A percentile compares a stretch with the other conserved stretches of the same genome.
Evolutionary conservation across 2,329 filamentous ascomycete species (phyloP).

Genomic region (Xylariomycetidae sp.): DNA sequence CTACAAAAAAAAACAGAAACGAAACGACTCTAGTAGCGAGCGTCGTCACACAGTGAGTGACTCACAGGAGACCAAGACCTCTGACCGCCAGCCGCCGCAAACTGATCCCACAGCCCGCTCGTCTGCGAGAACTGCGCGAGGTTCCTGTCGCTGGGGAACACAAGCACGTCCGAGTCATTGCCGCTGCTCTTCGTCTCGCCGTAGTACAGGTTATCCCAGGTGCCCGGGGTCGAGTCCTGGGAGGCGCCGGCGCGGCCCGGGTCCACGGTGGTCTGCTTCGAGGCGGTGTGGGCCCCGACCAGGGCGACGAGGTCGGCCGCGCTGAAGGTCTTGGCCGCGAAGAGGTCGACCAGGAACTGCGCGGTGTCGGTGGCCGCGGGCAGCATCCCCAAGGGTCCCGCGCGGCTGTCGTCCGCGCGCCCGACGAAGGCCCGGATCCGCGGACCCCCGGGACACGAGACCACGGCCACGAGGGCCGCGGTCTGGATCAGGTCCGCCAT

Average conservation of each 20-base stretch:
- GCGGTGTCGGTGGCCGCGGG: constrained; percentile 36
- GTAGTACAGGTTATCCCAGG: constrained; percentile 49
- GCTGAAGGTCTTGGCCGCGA: constrained; percentile 45
- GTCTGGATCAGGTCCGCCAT: constrained; percentile 53
- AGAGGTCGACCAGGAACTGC: constrained; percentile 39
- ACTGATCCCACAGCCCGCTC: constrained; percentile 15
- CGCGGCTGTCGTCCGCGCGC: constrained; percentile 36
- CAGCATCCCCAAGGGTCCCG: constrained; percentile 39
- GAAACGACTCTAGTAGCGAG: too few species aligned
- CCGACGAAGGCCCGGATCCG: constrained; percentile 46
- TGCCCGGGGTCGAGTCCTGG: constrained; percentile 43
- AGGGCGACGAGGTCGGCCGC: constrained; percentile 47
- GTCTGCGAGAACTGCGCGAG: constrained; percentile 18
- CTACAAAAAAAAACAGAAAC: not conserved
- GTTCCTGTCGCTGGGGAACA: constrained; percentile 26
- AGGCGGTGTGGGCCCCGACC: constrained; percentile 48
- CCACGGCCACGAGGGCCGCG: constrained; percentile 41
- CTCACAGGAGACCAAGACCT: constrained; percentile 20
- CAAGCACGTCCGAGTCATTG: constrained; percentile 25
- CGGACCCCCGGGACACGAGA: constrained; percentile 48
- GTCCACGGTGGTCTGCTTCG: constrained; percentile 43
- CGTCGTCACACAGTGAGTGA: too few species aligned
- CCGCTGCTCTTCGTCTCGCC: constrained; percentile 29
- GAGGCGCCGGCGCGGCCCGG: constrained; percentile 29
- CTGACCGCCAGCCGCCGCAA: constrained; percentile 17